These are phyloP conservation scores for Clathrospora elynae DNA, from an alignment of 2,329 filamentous ascomycete genomes.

Conservation along the genomic window DNA sequence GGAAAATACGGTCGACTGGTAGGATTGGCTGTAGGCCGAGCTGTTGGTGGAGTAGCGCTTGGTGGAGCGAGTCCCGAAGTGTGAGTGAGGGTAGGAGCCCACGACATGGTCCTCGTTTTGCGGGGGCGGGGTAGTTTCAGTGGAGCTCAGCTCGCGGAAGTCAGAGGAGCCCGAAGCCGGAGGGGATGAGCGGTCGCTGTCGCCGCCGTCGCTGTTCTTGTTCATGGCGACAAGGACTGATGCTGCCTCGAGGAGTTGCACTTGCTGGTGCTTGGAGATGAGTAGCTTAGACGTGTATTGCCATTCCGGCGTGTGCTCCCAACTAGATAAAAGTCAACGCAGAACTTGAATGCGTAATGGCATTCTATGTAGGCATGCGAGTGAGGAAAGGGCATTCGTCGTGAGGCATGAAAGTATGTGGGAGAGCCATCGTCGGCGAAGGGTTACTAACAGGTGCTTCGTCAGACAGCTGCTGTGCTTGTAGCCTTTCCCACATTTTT, in stretches of 20 bases:
- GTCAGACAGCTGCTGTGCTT: slow-evolving; percentile 99
- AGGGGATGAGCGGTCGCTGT: slow-evolving; percentile 82
- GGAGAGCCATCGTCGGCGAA: slow-evolving; percentile 49
- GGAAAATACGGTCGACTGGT: slow-evolving; percentile 72
- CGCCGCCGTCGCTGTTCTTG: slow-evolving; percentile 63
- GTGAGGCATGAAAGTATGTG: slow-evolving; percentile 51
- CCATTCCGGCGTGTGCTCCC: slow-evolving; percentile 99
- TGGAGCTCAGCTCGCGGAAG: slow-evolving; percentile 76
- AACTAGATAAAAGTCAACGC: slow-evolving; percentile 66
- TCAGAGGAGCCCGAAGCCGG: slow-evolving; percentile 82
- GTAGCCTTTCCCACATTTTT: slow-evolving; percentile 99
- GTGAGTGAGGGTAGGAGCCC: slow-evolving; percentile 51
- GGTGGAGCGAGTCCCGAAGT: slow-evolving; percentile 41
- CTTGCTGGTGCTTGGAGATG: slow-evolving; percentile 99
- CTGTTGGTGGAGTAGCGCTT: slow-evolving; percentile 57
- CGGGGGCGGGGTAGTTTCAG: slow-evolving; percentile 90
- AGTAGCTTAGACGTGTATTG: slow-evolving; percentile 94
- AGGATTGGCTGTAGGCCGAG: slow-evolving; percentile 71
- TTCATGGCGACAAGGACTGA: slow-evolving; percentile 97
- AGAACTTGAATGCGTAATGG: slow-evolving; percentile 23
- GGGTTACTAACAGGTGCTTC: slow-evolving; percentile 97
- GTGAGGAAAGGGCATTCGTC: slow-evolving; percentile 45
- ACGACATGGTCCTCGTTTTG: slow-evolving; percentile 67
- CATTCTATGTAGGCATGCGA: slow-evolving; percentile 18
- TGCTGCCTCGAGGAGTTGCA: slow-evolving; percentile 93